These are phyloP conservation scores for Eimeria maxima DNA, from an alignment of 169 alveolate species.

Conservation along the genomic window DNA sequence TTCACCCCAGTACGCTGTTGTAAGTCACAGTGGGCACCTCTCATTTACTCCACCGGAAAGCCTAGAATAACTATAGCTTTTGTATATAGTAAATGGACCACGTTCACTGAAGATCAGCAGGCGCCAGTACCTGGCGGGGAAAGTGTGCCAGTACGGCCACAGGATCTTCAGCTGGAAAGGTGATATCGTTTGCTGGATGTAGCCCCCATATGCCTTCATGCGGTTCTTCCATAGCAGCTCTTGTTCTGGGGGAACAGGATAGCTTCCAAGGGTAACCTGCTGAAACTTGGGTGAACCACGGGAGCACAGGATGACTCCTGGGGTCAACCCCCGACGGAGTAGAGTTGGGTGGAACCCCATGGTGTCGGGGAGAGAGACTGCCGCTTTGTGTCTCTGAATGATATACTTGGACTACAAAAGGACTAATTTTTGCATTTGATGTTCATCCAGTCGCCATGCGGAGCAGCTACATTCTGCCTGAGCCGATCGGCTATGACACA, in stretches of 20 bases:
- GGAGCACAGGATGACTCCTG: constrained; percentile 32
- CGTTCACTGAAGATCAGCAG: not conserved
- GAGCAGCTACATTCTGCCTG: not conserved
- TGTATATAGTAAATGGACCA: not conserved
- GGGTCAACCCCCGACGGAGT: constrained; percentile 64
- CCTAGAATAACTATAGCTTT: not conserved
- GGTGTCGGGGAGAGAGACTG: constrained; percentile 10
- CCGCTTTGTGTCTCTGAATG: not conserved
- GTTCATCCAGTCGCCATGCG: not conserved
- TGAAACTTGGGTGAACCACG: constrained; percentile 88
- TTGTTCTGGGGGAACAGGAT: constrained; percentile 93
- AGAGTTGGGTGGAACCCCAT: constrained; percentile 54
- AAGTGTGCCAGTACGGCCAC: constrained; percentile 92
- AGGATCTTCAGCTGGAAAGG: constrained; percentile 92
- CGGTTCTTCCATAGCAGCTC: constrained; percentile 94
- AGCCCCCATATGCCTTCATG: constrained; percentile 91
- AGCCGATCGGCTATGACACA: not conserved
- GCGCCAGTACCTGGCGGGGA: constrained; percentile 91
- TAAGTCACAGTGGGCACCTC: not conserved
- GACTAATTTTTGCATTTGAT: not conserved
- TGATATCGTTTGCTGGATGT: constrained; percentile 92
- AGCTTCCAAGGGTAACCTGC: constrained; percentile 91
- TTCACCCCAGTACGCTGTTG: not conserved
- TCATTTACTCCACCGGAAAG: not conserved
- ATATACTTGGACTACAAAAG: not conserved